A percentile compares a stretch with the other conserved stretches of the same genome.
These are phyloP conservation scores for Plasmodium knowlesi DNA, from an alignment of 169 alveolate species.

Conservation along the genomic window DNA sequence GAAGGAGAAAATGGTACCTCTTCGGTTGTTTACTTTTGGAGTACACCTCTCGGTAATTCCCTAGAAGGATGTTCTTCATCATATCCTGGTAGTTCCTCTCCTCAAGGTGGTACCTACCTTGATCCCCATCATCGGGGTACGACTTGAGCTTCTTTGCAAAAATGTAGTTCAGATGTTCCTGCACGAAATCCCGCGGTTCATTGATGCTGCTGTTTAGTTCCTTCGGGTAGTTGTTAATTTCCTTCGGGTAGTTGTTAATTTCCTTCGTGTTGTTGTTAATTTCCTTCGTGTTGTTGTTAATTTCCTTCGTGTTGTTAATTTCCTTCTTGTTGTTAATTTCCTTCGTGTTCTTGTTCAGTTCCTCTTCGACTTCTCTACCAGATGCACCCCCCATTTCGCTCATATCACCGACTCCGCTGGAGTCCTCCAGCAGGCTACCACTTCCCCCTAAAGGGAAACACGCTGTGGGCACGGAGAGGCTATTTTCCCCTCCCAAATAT, in stretches of 20 bases:
- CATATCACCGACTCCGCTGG: neutral
- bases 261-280: too few species aligned
- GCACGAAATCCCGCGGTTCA: neutral
- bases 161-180: neutral
- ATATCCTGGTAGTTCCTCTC: neutral
- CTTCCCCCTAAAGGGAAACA: neutral
- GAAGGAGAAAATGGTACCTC: neutral
- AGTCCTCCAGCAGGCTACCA: neutral
- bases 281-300: too few species aligned
- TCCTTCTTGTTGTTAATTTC: too few species aligned
- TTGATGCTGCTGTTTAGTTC: too few species aligned
- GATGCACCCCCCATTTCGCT: neutral
- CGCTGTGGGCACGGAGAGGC: neutral
- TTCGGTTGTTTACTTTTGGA: neutral
- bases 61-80: slow-evolving; percentile 18
- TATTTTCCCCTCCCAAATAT: neutral
- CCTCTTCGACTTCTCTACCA: neutral
- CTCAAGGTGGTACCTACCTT: neutral
- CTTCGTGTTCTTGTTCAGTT: neutral
- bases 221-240: neutral
- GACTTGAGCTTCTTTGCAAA: neutral
- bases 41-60: slow-evolving; percentile 12
- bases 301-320: too few species aligned
- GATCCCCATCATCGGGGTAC: neutral
- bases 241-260: too few species aligned